A percentile compares a stretch with the other conserved stretches of the same genome.
Evolutionary conservation across 805 yeast species (phyloP).

Genomic region (Yamadazyma sp.): DNA sequence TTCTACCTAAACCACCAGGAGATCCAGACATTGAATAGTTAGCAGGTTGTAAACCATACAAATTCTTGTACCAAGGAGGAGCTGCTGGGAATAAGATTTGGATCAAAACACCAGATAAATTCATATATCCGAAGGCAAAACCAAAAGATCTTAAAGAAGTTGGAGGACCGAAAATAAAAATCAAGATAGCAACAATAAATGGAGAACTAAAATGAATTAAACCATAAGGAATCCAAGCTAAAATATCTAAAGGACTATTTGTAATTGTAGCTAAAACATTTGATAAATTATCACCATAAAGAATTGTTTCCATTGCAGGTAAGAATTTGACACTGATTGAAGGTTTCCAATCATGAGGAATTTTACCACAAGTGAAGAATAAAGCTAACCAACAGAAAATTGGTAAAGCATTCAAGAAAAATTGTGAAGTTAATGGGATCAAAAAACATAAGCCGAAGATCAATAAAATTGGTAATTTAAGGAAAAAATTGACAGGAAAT

Average conservation of each 20-base stretch:
- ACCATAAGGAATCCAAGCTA: conserved; percentile 97
- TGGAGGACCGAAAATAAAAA: conserved; percentile 91
- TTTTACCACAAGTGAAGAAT: conserved; percentile 71
- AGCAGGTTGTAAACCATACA: conserved; percentile 86
- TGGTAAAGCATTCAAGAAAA: conserved; percentile 79
- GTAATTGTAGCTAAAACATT: conserved; percentile 77
- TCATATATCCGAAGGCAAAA: conserved; percentile 94
- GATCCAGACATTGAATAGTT: conserved; percentile 89
- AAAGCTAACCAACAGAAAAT: conserved; percentile 82
- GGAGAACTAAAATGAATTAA: conserved; percentile 88
- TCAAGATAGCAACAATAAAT: conserved; percentile 72
- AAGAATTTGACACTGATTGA: conserved; percentile 84
- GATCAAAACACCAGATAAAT: conserved; percentile 75
- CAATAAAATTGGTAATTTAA: conserved; percentile 37
- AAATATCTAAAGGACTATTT: conserved; percentile 62
- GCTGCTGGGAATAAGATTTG: conserved; percentile 91
- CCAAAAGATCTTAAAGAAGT: conserved; percentile 78
- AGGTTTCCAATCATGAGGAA: conserved; percentile 75
- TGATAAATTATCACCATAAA: conserved; percentile 87
- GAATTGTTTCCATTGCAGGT: conserved; percentile 88
- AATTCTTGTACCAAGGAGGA: conserved; percentile 93
- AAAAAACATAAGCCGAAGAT: conserved; percentile 46
- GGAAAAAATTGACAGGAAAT: conserved; percentile 51
- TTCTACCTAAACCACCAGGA: conserved; percentile 92
- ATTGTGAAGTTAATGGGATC: conserved; percentile 79